These are phyloP conservation scores for Cubamyces sp. DNA, from an alignment of 768 basidiomycete genomes.

Conservation along the genomic window DNA sequence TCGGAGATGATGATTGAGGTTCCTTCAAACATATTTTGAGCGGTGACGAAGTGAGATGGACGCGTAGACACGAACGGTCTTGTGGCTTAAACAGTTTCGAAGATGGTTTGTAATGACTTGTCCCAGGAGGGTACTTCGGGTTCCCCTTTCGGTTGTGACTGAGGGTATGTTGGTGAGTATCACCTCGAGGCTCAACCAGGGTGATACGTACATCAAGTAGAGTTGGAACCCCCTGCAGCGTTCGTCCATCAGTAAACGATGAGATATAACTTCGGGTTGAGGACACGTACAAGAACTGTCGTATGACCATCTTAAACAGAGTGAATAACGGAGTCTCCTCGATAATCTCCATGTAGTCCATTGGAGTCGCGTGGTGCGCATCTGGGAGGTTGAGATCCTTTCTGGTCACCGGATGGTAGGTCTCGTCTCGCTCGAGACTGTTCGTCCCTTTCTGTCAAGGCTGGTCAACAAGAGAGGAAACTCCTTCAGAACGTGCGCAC, in stretches of 20 bases:
- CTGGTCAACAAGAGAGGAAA: not conserved
- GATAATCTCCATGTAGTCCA: conserved; percentile 34
- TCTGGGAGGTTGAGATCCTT: conserved; percentile 29
- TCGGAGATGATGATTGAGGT: conserved; percentile 47
- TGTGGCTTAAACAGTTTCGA: conserved; percentile 50
- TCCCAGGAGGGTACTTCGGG: conserved; percentile 33
- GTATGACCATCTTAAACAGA: conserved; percentile 50
- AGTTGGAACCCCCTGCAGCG: conserved; percentile 30
- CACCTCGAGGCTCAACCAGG: not conserved
- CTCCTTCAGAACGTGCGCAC: not conserved
- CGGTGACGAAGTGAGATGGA: not conserved
- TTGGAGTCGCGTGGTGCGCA: conserved; percentile 16
- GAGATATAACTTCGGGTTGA: not conserved
- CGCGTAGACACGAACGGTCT: conserved; percentile 39
- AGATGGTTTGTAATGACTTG: conserved; percentile 35
- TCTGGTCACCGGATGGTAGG: conserved; percentile 29
- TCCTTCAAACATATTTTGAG: conserved; percentile 7
- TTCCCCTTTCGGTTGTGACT: conserved; percentile 32
- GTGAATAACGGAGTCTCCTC: conserved; percentile 39
- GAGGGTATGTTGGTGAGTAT: not conserved
- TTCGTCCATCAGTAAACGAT: no score
- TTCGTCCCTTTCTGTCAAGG: conserved; percentile 29
- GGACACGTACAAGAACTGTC: conserved; percentile 47
- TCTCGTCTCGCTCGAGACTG: conserved; percentile 31
- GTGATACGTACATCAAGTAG: conserved; percentile 26